A percentile compares a stretch with the other conserved stretches of the same genome.
These are phyloP conservation scores for Coniochaeta hoffmannii DNA, from an alignment of 2,329 filamentous ascomycete genomes.

Conservation along the genomic window DNA sequence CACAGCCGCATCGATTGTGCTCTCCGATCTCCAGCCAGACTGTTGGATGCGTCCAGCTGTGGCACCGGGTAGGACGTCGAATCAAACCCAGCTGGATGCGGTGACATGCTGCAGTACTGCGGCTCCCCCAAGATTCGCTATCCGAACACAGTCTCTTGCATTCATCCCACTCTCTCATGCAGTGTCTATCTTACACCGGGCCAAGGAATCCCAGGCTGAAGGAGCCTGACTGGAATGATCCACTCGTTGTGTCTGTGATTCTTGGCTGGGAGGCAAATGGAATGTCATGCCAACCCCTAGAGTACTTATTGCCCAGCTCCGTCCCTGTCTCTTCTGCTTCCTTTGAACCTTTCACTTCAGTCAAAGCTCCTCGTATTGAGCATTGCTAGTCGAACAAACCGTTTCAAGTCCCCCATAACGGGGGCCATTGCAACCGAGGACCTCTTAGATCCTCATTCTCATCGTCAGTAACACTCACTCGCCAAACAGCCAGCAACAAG, in stretches of 20 bases:
- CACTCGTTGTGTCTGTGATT: not conserved
- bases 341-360: not conserved
- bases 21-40: not conserved
- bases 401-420: constrained; percentile 12
- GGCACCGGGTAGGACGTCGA: not conserved
- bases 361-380: not conserved
- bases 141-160: constrained; percentile 4
- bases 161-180: constrained; percentile 4
- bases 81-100: not conserved
- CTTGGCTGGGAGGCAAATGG: not conserved
- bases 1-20: not conserved
- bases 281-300: not conserved
- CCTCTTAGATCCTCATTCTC: not conserved
- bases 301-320: not conserved
- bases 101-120: constrained; percentile 1
- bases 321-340: not conserved
- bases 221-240: not conserved
- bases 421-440: constrained; percentile 8
- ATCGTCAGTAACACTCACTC: not conserved
- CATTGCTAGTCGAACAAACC: constrained; percentile 2
- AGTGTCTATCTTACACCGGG: not conserved
- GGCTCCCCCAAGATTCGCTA: constrained; percentile 1
- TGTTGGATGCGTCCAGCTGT: not conserved
- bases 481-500: not conserved
- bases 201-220: not conserved